Evolutionary conservation across 495 filamentous ascomycete genomes (phyloP).

Genomic region (Penicillium psychrofluorescens): DNA sequence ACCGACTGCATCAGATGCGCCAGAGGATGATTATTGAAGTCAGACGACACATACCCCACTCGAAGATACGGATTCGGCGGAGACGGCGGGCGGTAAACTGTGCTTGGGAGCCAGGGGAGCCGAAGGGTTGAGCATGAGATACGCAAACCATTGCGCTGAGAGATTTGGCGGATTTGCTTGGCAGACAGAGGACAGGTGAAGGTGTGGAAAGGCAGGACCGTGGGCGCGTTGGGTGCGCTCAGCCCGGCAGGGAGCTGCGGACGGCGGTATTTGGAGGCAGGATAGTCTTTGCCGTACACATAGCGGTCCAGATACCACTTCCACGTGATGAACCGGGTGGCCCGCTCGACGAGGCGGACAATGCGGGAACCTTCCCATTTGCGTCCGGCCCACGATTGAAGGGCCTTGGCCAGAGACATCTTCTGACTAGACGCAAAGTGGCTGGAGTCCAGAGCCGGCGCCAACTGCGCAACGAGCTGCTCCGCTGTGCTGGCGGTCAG

Average conservation of each 20-base stretch:
- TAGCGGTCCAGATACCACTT: slow-evolving; percentile 87
- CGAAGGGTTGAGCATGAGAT: slow-evolving; percentile 86
- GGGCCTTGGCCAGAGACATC: slow-evolving; percentile 29
- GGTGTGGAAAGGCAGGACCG: slow-evolving; percentile 96
- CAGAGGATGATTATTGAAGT: slow-evolving; percentile 98
- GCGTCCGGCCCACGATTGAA: slow-evolving; percentile 66
- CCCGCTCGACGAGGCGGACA: slow-evolving; percentile 79
- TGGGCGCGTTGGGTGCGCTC: slow-evolving; percentile 82
- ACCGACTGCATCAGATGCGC: slow-evolving; percentile 99
- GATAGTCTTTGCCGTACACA: slow-evolving; percentile 50
- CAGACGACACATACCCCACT: slow-evolving; percentile 93
- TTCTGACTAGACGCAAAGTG: slow-evolving; percentile 18
- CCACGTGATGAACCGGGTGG: slow-evolving; percentile 67
- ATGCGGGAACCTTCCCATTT: slow-evolving; percentile 86
- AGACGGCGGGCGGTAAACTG: slow-evolving; percentile 73
- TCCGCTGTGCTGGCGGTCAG: slow-evolving; percentile 51
- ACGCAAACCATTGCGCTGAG: slow-evolving; percentile 86
- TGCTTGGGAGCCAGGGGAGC: slow-evolving; percentile 75
- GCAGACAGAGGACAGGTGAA: slow-evolving; percentile 93
- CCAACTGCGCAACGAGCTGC: slow-evolving; percentile 41
- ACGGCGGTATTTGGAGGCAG: slow-evolving; percentile 56
- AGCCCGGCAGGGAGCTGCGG: slow-evolving; percentile 70
- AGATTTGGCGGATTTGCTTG: slow-evolving; percentile 91
- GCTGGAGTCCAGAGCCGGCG: slow-evolving; percentile 26
- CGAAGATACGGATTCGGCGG: slow-evolving; percentile 79